Percentiles rank a stretch among this genome's conserved stretches.
Conservation (phyloP, 129 eudicot species). For the Erigeron canadensis region DNA sequence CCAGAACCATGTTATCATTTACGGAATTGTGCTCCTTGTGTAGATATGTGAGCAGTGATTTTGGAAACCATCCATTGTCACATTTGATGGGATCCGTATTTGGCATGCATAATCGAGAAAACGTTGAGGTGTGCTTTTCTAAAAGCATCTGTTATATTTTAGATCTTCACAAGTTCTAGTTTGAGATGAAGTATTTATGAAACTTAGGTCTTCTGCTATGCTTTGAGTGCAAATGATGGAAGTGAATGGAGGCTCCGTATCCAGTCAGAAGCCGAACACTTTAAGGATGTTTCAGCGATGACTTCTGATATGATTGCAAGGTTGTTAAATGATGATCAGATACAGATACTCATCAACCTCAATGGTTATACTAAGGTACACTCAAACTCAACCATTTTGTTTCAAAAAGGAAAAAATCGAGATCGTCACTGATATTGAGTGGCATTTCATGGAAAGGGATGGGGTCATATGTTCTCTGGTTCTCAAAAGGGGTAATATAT, state of each 20-base stretch:
- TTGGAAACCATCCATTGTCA: slow-evolving; percentile 94
- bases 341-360: slow-evolving; percentile 86
- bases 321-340: slow-evolving; percentile 80
- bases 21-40: slow-evolving; percentile 11
- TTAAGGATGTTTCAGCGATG: slow-evolving; percentile 84
- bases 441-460: no score
- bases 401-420: neutral
- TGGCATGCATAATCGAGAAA: slow-evolving; percentile 84
- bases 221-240: slow-evolving; percentile 89
- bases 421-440: neutral
- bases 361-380: slow-evolving; percentile 95
- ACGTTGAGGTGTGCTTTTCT: slow-evolving; percentile 61
- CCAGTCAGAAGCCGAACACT: slow-evolving; percentile 91
- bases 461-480: neutral
- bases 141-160: neutral
- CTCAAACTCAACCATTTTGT: neutral
- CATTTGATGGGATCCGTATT: slow-evolving; percentile 99
- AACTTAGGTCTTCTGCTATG: slow-evolving; percentile 87
- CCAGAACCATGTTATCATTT: neutral
- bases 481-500: neutral
- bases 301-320: slow-evolving; percentile 82
- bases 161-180: slow-evolving; percentile 14
- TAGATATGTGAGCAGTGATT: slow-evolving; percentile 98
- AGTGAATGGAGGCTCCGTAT: slow-evolving; percentile 87
- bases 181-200: neutral